These are phyloP conservation scores for Colletotrichum tanaceti DNA, from an alignment of 2,329 filamentous ascomycete species.

Conservation along the genomic window DNA sequence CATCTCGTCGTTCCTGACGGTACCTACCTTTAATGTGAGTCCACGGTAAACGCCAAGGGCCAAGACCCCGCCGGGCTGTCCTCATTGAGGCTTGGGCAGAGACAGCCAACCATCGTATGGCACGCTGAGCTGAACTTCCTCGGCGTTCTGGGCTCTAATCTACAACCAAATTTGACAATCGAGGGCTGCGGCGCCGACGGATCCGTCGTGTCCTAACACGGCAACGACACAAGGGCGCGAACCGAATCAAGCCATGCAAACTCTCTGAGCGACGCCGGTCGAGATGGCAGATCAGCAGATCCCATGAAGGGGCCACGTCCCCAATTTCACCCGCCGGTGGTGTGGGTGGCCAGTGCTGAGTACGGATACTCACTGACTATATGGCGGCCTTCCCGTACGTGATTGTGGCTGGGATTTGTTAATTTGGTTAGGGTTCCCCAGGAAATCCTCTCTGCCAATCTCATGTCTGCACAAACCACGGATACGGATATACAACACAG, in stretches of 20 bases:
- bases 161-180: slow-evolving; percentile 28
- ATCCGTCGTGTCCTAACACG: slow-evolving; percentile 2
- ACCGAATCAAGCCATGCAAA: slow-evolving; percentile 3
- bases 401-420: slow-evolving; percentile 15
- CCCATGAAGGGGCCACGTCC: slow-evolving; percentile 12
- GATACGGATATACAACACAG: too few species aligned
- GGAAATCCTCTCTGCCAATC: slow-evolving; percentile 1
- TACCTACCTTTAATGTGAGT: not conserved
- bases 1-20: not conserved
- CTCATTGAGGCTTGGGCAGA: slow-evolving; percentile 14
- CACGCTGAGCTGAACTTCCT: slow-evolving; percentile 31
- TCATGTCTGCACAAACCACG: not conserved
- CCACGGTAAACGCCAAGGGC: slow-evolving; percentile 30
- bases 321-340: not conserved
- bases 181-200: slow-evolving; percentile 23
- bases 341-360: slow-evolving; percentile 7
- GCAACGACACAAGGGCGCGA: slow-evolving; percentile 15
- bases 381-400: slow-evolving; percentile 18
- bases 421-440: slow-evolving; percentile 6
- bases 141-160: slow-evolving; percentile 42
- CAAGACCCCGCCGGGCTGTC: slow-evolving; percentile 24
- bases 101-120: slow-evolving; percentile 34
- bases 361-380: too few species aligned
- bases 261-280: slow-evolving; percentile 17
- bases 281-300: slow-evolving; percentile 15